phyloP scores from a whole-genome alignment of 805 yeast species.

The Wickerhamiella allomyrinae region DNA sequence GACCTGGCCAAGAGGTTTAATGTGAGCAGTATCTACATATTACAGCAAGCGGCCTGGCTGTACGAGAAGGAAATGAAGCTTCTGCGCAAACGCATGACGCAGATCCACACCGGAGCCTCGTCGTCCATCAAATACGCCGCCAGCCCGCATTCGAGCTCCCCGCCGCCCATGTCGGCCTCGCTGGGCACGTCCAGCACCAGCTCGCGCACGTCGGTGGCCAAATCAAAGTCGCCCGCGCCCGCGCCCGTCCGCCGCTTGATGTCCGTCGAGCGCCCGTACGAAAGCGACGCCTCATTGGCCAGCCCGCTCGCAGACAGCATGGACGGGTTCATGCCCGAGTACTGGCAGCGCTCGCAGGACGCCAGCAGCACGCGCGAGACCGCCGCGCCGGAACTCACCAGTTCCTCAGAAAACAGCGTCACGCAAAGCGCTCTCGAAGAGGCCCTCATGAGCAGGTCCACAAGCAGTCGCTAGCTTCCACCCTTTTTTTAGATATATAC shows the following conservation, averaged over 20 bases:
- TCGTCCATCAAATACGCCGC: neutral
- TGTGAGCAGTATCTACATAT: conserved; percentile 25
- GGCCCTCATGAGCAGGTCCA: conserved; percentile 18
- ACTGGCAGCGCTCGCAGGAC: neutral
- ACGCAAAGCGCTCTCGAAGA: conserved; percentile 25
- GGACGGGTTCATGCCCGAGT: conserved; percentile 8
- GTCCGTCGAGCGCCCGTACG: conserved; percentile 7
- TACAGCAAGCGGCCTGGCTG: conserved; percentile 31
- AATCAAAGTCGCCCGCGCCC: too few relatives aligned
- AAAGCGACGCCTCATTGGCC: neutral
- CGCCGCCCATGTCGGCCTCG: neutral
- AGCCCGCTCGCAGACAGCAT: conserved; percentile 5
- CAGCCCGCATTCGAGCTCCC: neutral
- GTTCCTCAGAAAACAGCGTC: conserved; percentile 18
- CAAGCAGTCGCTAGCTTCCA: neutral
- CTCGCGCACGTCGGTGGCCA: neutral
- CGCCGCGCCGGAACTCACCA: conserved; percentile 1
- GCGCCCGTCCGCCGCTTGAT: conserved; percentile 10
- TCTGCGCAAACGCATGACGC: conserved; percentile 23
- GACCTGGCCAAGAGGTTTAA: conserved; percentile 25
- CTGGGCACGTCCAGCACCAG: neutral
- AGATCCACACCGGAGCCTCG: conserved; percentile 4
- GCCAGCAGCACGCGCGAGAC: neutral
- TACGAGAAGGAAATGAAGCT: conserved; percentile 28
- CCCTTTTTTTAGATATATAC: too few relatives aligned